phyloP scores from a whole-genome alignment of 345 rosid species.

The Gossypium raimondii region DNA sequence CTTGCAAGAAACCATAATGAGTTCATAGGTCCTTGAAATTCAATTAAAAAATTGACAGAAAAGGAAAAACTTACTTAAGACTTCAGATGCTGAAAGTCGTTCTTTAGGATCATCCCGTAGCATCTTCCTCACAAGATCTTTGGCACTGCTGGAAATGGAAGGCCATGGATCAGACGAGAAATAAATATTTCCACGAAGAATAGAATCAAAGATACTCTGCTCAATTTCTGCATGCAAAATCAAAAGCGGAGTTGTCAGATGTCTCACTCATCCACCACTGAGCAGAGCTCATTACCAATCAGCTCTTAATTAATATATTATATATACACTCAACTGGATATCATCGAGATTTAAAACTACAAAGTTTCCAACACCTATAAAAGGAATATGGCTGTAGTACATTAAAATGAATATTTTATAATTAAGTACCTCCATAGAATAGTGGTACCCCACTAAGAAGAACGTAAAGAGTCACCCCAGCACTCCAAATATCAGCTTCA shows the following conservation, averaged over 20 bases:
- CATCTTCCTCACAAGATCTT: constrained; percentile 92
- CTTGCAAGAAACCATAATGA: neutral
- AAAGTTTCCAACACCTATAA: neutral
- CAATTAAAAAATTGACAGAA: neutral
- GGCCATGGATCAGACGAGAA: constrained; percentile 90
- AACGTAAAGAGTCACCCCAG: constrained; percentile 81
- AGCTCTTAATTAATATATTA: neutral
- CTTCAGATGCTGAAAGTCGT: constrained; percentile 71
- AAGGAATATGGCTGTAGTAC: neutral
- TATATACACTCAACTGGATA: neutral
- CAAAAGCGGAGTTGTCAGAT: neutral
- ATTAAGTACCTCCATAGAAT: constrained; percentile 80
- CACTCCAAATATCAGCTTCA: constrained; percentile 93
- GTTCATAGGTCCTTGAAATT: neutral
- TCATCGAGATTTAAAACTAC: neutral
- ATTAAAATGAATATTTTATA: neutral
- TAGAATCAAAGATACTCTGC: constrained; percentile 64
- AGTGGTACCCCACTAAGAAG: constrained; percentile 92
- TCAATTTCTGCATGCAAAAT: constrained; percentile 58
- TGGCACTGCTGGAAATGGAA: constrained; percentile 64
- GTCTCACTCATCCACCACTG: constrained; percentile 1
- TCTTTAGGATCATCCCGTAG: constrained; percentile 59
- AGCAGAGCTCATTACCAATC: neutral
- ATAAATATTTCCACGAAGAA: constrained; percentile 62
- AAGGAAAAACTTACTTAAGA: constrained; percentile 55